Conservation (phyloP, 768 basidiomycete species). For the Collybiopsis confluens region DNA sequence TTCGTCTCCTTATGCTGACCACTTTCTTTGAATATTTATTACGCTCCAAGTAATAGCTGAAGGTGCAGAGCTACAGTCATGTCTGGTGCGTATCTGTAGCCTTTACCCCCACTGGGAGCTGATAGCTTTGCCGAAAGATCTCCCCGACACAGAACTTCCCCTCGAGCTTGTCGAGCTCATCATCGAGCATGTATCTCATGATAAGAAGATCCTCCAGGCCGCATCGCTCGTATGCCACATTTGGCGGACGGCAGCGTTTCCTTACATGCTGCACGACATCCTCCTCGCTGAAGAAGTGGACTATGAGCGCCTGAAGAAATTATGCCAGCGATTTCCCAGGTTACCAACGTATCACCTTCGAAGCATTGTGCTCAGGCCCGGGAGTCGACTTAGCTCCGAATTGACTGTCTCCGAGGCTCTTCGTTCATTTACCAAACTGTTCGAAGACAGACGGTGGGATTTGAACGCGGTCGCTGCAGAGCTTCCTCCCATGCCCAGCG, state of each 20-base stretch:
- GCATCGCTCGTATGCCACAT: slow-evolving; percentile 3
- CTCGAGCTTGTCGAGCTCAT: slow-evolving; percentile 5
- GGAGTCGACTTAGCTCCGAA: background rate
- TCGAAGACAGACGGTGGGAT: slow-evolving; percentile 7
- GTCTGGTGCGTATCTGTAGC: background rate
- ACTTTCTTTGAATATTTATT: no score
- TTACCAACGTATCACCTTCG: slow-evolving; percentile 3
- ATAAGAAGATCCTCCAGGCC: background rate
- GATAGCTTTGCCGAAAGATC: background rate
- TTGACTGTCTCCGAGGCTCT: background rate
- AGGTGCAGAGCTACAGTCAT: no score
- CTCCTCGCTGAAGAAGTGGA: slow-evolving; percentile 5
- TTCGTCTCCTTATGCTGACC: background rate
- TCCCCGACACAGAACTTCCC: background rate
- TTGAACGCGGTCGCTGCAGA: background rate
- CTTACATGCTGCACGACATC: slow-evolving; percentile 2
- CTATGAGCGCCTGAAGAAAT: slow-evolving; percentile 1
- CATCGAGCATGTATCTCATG: background rate
- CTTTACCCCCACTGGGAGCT: background rate
- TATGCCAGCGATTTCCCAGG: slow-evolving; percentile 4
- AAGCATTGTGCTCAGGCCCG: background rate
- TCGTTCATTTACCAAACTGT: slow-evolving; percentile 1
- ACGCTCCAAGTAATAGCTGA: no score
- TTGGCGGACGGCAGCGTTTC: slow-evolving; percentile 6
- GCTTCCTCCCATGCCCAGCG: slow-evolving; percentile 3